Evolutionary conservation across 768 basidiomycete species (phyloP).

Genomic region (Tulasnella sp.): DNA sequence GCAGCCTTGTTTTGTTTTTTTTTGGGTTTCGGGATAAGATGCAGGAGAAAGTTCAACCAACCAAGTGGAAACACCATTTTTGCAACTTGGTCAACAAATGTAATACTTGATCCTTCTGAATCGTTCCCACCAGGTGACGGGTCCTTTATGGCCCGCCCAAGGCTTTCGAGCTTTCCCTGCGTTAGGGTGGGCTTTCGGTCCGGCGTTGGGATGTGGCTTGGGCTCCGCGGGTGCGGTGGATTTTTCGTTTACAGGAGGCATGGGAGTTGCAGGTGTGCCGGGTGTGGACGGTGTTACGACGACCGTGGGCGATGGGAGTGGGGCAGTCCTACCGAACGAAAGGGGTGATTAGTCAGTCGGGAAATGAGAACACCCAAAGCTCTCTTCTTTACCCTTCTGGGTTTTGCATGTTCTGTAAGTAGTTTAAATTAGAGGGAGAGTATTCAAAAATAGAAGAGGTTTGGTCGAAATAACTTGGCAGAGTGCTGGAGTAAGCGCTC

Average conservation of each 20-base stretch:
- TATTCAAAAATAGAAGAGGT: not conserved
- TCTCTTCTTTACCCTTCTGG: not conserved
- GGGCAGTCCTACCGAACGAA: not conserved
- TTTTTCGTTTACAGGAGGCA: not conserved
- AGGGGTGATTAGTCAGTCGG: not conserved
- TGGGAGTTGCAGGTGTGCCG: not conserved
- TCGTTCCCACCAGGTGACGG: slow-evolving; percentile 18
- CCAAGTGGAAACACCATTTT: not conserved
- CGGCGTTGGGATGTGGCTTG: slow-evolving; percentile 14
- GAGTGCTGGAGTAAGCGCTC: too few species aligned
- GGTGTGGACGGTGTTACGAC: not conserved
- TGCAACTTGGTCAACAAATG: slow-evolving; percentile 5
- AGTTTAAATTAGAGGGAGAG: not conserved
- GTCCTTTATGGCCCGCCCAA: slow-evolving; percentile 12
- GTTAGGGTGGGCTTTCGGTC: slow-evolving; percentile 1
- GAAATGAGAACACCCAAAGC: not conserved
- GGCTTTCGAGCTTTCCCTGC: slow-evolving; percentile 9
- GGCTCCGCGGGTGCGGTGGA: not conserved
- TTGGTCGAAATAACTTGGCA: not conserved
- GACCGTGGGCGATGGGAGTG: not conserved
- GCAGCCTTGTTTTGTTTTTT: not conserved
- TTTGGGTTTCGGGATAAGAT: not conserved
- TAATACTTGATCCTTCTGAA: slow-evolving; percentile 17
- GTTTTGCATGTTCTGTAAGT: not conserved
- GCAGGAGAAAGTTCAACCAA: not conserved